Evolutionary conservation across 1,284 basidiomycete species (phyloP).

Genomic region (Nidula niveotomentosa): DNA sequence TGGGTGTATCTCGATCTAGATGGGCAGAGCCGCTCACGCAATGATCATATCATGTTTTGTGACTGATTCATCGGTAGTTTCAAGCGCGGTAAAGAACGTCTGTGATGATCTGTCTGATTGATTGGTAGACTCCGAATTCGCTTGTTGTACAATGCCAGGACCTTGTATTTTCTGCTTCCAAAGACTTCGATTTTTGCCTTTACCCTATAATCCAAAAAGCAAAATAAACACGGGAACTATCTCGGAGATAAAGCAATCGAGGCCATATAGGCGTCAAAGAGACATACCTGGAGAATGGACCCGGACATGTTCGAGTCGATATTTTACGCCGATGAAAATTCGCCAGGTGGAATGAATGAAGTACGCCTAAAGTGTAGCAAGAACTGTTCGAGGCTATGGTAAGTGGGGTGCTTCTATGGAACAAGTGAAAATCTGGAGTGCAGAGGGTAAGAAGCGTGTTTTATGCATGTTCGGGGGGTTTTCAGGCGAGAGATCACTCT

Average conservation of each 20-base stretch:
- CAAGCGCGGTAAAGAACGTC: not conserved
- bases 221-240: too few species aligned
- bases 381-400: not conserved
- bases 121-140: not conserved
- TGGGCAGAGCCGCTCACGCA: not conserved
- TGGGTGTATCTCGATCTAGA: not conserved
- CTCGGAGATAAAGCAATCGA: too few species aligned
- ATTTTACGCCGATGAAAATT: too few species aligned
- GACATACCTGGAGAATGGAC: too few species aligned
- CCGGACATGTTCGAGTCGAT: too few species aligned
- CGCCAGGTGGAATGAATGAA: too few species aligned
- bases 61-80: not conserved
- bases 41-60: slow-evolving; percentile 1
- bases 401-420: not conserved
- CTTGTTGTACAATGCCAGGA: not conserved
- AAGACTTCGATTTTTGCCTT: too few species aligned
- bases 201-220: too few species aligned
- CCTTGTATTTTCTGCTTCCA: not conserved
- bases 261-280: too few species aligned
- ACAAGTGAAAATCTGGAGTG: not conserved
- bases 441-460: not conserved
- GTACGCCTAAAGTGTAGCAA: too few species aligned
- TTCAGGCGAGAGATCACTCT: not conserved
- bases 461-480: not conserved
- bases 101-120: not conserved